These are phyloP conservation scores for Blastocystis sp. DNA, from an alignment of 352 stramenopile genomes.

Conservation along the genomic window DNA sequence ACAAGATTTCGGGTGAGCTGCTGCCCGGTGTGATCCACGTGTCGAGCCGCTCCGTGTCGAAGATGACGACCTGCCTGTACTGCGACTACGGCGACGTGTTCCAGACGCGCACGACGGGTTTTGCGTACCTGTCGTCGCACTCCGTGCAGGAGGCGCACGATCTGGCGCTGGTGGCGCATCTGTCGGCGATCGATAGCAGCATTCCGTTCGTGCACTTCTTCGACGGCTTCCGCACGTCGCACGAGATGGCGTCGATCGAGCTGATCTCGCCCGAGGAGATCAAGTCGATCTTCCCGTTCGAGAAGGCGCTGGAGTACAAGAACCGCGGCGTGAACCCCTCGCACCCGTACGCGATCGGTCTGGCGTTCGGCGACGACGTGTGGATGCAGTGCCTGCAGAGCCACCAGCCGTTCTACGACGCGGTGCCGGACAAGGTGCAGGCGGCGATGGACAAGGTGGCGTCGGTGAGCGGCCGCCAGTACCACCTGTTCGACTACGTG, in stretches of 20 bases:
- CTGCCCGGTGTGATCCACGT: constrained; percentile 80
- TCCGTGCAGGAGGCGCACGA: constrained; percentile 79
- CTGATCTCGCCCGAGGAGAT: constrained; percentile 75
- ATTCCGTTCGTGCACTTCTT: constrained; percentile 81
- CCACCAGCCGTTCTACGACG: constrained; percentile 58
- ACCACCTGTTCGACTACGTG: constrained; percentile 80
- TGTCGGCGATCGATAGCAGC: constrained; percentile 74
- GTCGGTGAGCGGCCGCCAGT: constrained; percentile 78
- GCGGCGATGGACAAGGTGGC: constrained; percentile 79
- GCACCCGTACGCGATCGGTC: constrained; percentile 5
- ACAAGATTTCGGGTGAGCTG: constrained; percentile 70
- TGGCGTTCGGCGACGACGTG: not conserved
- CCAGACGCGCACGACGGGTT: constrained; percentile 75
- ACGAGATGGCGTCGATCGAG: constrained; percentile 76
- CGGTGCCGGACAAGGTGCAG: constrained; percentile 77
- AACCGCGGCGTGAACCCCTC: constrained; percentile 65
- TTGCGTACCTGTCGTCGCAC: constrained; percentile 77
- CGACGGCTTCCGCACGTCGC: constrained; percentile 76
- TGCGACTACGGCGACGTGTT: constrained; percentile 83
- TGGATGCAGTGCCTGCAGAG: constrained; percentile 28
- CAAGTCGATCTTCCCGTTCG: constrained; percentile 72
- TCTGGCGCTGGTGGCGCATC: constrained; percentile 78
- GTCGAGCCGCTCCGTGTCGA: constrained; percentile 77
- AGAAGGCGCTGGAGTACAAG: constrained; percentile 56
- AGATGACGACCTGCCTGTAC: constrained; percentile 75